Percentiles rank a stretch among this genome's conserved stretches.
Conservation (phyloP, 2,329 filamentous ascomycete genomes). For the Trichophyton benhamiae region DNA sequence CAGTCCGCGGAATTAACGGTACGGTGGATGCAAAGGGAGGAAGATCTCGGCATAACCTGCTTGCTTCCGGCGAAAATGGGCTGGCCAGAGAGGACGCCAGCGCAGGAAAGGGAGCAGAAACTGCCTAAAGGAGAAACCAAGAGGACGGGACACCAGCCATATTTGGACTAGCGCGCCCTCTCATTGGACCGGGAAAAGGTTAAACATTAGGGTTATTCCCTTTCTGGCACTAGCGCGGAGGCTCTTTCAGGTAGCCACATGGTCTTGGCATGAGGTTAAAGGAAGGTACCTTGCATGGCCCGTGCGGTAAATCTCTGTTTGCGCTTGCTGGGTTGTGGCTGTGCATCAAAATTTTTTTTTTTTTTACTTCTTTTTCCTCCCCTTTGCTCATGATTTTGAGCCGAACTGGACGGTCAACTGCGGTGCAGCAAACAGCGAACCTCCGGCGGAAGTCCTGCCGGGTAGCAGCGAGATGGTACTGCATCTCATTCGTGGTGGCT, state of each 20-base stretch:
- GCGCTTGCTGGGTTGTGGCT: not conserved
- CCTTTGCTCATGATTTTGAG: too few species aligned
- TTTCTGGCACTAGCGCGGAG: not conserved
- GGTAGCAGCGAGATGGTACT: not conserved
- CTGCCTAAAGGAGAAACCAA: not conserved
- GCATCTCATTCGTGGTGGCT: not conserved
- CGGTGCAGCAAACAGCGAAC: too few species aligned
- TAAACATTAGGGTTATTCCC: not conserved
- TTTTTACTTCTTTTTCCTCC: too few species aligned
- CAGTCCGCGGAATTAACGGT: too few species aligned
- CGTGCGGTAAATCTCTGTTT: conserved; percentile 2
- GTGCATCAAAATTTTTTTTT: not conserved
- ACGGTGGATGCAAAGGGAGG: too few species aligned
- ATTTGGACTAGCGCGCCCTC: not conserved
- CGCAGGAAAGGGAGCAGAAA: not conserved
- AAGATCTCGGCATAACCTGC: not conserved
- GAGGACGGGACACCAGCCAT: not conserved
- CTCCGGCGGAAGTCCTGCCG: not conserved
- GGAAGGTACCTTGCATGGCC: conserved; percentile 2
- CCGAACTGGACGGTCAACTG: too few species aligned
- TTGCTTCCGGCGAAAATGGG: not conserved
- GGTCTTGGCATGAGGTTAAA: conserved; percentile 2
- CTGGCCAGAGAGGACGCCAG: not conserved
- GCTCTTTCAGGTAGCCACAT: conserved; percentile 4
- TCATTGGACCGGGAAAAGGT: not conserved